phyloP scores from a whole-genome alignment of 257 asterid species.

The Fraxinus quadrangulata region DNA sequence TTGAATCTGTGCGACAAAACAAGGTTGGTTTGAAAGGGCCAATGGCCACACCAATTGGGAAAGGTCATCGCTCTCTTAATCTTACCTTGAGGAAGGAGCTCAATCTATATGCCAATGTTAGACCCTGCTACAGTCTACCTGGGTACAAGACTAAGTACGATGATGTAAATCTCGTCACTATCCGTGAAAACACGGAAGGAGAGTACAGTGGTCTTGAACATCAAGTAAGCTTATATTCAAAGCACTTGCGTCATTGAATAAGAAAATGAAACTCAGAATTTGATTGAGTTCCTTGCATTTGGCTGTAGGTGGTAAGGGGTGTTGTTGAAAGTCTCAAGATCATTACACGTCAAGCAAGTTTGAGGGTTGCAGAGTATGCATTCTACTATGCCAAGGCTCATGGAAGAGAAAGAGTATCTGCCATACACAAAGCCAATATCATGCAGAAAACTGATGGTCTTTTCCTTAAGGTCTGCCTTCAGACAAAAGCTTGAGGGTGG shows the following conservation, averaged over 20 bases:
- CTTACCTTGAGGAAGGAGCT: slow-evolving; percentile 95
- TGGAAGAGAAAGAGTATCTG: slow-evolving; percentile 92
- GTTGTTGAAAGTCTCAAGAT: slow-evolving; percentile 97
- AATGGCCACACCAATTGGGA: slow-evolving; percentile 97
- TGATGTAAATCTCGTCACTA: slow-evolving; percentile 83
- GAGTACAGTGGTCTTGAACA: slow-evolving; percentile 63
- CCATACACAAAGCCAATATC: slow-evolving; percentile 97
- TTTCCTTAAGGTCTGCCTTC: slow-evolving; percentile 76
- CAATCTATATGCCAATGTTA: slow-evolving; percentile 89
- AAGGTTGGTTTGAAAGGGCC: slow-evolving; percentile 95
- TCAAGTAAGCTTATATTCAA: slow-evolving; percentile 33
- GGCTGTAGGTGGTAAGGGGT: slow-evolving; percentile 85
- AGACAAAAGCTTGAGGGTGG: background rate
- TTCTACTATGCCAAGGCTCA: slow-evolving; percentile 90
- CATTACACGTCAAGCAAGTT: slow-evolving; percentile 92
- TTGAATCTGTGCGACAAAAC: slow-evolving; percentile 82
- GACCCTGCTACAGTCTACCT: slow-evolving; percentile 94
- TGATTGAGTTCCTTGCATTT: slow-evolving; percentile 23
- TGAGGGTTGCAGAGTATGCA: slow-evolving; percentile 96
- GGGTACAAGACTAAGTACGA: slow-evolving; percentile 94
- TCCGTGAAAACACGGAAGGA: slow-evolving; percentile 62
- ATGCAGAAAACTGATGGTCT: slow-evolving; percentile 99
- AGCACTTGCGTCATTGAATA: background rate
- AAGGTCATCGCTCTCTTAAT: slow-evolving; percentile 95
- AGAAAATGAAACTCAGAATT: slow-evolving; percentile 10